phyloP scores from a whole-genome alignment of 1,284 basidiomycete genomes.

The Cutaneotrichosporon sp. region DNA sequence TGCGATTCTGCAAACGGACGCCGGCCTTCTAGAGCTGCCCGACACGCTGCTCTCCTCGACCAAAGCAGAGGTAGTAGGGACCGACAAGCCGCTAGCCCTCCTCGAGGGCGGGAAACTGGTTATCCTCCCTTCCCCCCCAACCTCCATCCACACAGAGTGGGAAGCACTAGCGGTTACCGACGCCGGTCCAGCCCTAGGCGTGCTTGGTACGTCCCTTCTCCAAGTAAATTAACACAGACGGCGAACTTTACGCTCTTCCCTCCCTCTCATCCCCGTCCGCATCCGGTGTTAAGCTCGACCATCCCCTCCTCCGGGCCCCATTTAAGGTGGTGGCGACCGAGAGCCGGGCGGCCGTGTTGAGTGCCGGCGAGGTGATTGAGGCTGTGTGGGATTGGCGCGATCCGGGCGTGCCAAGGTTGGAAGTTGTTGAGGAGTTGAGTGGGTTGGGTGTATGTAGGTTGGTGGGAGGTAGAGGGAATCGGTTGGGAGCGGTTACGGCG shows the following conservation, averaged over 20 bases:
- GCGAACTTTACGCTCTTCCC: not conserved
- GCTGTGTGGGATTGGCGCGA: slow-evolving; percentile 1
- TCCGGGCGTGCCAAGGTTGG: not conserved
- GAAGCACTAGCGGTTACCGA: not conserved
- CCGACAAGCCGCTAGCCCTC: not conserved
- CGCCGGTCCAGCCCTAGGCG: not conserved
- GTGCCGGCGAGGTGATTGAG: not conserved
- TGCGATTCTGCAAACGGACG: not conserved
- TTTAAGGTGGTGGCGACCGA: not conserved
- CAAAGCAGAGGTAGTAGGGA: not conserved
- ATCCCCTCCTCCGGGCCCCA: not conserved
- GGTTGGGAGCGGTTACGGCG: not conserved
- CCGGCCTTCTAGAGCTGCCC: not conserved
- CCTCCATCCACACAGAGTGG: not conserved
- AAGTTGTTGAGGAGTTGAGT: not conserved
- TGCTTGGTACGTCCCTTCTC: not conserved
- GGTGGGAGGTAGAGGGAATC: not conserved
- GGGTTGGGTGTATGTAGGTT: not conserved
- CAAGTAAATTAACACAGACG: not conserved
- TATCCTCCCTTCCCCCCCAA: not conserved
- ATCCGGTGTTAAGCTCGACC: not conserved
- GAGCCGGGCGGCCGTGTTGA: not conserved
- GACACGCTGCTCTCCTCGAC: not conserved
- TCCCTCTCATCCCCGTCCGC: not conserved
- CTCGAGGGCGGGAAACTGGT: not conserved